phyloP scores from a whole-genome alignment of 2,329 filamentous ascomycete species.

The Teratosphaeria epicoccoides region DNA sequence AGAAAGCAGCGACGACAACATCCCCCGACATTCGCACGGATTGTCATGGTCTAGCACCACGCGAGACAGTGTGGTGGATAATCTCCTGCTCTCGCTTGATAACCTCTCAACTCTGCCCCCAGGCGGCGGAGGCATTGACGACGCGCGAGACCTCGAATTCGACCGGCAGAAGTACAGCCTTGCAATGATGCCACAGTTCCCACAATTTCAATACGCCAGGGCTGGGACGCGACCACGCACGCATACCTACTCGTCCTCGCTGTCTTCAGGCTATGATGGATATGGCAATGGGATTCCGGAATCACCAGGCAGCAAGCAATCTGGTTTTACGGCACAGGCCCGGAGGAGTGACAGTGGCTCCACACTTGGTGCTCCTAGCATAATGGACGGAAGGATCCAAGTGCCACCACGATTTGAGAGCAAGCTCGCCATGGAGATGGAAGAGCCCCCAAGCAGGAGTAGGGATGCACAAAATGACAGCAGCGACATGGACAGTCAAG shows the following conservation, averaged over 20 bases:
- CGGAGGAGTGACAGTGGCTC: conserved; percentile 74
- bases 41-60: conserved; percentile 70
- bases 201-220: conserved; percentile 14
- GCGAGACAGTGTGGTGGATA: conserved; percentile 84
- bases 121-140: conserved; percentile 13
- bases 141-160: conserved; percentile 22
- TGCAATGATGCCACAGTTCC: conserved; percentile 5
- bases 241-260: conserved; percentile 50
- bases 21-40: conserved; percentile 58
- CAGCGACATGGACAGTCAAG: conserved; percentile 9
- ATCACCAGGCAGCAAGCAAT: conserved; percentile 16
- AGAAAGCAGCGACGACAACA: background rate
- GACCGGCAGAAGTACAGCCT: conserved; percentile 23
- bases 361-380: conserved; percentile 39
- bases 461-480: conserved; percentile 8
- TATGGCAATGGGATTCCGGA: conserved; percentile 20
- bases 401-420: conserved; percentile 7
- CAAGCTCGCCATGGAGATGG: background rate
- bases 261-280: conserved; percentile 47
- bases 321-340: conserved; percentile 26
- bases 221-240: conserved; percentile 38
- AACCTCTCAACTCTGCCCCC: conserved; percentile 38
- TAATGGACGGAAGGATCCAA: conserved; percentile 8
- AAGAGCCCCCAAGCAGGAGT: conserved; percentile 1
- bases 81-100: conserved; percentile 89